Conservation (phyloP, 192 early-diverging fungal species). For the Coemansia sp. region DNA sequence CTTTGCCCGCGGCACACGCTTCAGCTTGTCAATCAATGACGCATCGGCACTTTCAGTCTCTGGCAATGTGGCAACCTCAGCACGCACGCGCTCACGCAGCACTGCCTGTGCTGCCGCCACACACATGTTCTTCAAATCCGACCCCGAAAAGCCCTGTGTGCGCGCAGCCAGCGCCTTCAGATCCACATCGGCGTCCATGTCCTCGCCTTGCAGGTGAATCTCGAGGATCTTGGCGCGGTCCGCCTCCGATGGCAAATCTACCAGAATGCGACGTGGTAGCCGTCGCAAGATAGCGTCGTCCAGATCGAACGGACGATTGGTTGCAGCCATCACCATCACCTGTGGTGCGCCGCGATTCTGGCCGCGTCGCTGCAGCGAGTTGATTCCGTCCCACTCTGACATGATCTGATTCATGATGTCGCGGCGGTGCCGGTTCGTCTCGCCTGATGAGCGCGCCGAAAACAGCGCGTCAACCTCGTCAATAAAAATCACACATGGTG, state of each 20-base stretch:
- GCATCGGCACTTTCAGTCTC: background rate
- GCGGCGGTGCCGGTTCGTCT: slow-evolving; percentile 62
- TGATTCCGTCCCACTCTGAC: slow-evolving; percentile 94
- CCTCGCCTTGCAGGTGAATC: slow-evolving; percentile 77
- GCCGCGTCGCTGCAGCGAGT: slow-evolving; percentile 57
- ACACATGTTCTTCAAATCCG: slow-evolving; percentile 93
- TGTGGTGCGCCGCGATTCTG: slow-evolving; percentile 27
- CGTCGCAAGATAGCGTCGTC: slow-evolving; percentile 94
- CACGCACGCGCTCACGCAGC: slow-evolving; percentile 61
- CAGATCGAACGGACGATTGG: slow-evolving; percentile 94
- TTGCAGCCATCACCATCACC: slow-evolving; percentile 87
- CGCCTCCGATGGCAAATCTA: slow-evolving; percentile 81
- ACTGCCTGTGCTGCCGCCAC: slow-evolving; percentile 76
- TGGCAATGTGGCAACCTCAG: slow-evolving; percentile 32
- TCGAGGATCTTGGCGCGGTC: slow-evolving; percentile 74
- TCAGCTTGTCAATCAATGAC: slow-evolving; percentile 46
- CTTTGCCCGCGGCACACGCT: slow-evolving; percentile 18
- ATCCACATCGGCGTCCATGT: slow-evolving; percentile 59
- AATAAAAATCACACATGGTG: slow-evolving; percentile 95
- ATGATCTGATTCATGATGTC: slow-evolving; percentile 95
- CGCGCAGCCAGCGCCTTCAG: slow-evolving; percentile 65
- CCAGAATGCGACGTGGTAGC: slow-evolving; percentile 85
- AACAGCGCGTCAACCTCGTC: slow-evolving; percentile 96
- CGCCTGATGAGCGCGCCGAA: slow-evolving; percentile 61
- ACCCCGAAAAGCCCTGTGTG: slow-evolving; percentile 85